Evolutionary conservation across 352 stramenopile species (phyloP), one percentile per base, ranked within the genome.

Genomic region (Pythium plurisporium): DNA sequence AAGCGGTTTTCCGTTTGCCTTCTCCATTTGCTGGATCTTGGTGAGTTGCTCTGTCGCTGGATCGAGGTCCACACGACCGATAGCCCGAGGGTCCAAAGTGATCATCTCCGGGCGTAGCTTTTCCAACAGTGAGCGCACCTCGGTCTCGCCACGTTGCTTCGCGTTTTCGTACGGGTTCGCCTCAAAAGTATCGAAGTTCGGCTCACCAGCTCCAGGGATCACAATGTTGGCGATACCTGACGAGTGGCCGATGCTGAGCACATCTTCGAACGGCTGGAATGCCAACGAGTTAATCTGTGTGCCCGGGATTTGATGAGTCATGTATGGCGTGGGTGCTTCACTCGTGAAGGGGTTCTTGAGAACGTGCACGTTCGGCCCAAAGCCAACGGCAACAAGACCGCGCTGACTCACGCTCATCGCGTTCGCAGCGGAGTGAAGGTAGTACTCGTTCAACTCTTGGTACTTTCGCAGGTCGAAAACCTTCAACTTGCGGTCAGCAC

Each of bases 61-160:
- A 67, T 98, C 89, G 56, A 86, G 76, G 66, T 98, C 94, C 46
- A 99, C 94, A 55, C 91, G 81, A 37, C 86, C 93, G 56, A 99
- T 97, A 15, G 79, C 75, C 31, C 88, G 85, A 34, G 96, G 95
- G 75, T 99, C 92, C 19, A 99, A 69, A 30, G 87, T 89, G 72
- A 99, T 99, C 92, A 99, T 99, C 68, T 99, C 95, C 9, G 95
- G 94, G 63, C 82, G 82, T 27, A 99, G 75, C 77, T 99, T 99
- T 69, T 99, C 97, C 51, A 99, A 72, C 51, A 99, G 71, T 25
- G 89, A 89, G 29, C 96, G 87, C 31, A 99, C 96, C 68, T 99
- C 96, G 4, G 80, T 85, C 79, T 99, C 96, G 40, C 95, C 85
- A 63, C 96, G 82, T 74, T 99, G 96, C 72, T 98, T 98, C 44